A percentile compares a stretch with the other conserved stretches of the same genome.
Evolutionary conservation across 2,329 filamentous ascomycete species (phyloP).

Genomic region (Fusarium vanettenii): DNA sequence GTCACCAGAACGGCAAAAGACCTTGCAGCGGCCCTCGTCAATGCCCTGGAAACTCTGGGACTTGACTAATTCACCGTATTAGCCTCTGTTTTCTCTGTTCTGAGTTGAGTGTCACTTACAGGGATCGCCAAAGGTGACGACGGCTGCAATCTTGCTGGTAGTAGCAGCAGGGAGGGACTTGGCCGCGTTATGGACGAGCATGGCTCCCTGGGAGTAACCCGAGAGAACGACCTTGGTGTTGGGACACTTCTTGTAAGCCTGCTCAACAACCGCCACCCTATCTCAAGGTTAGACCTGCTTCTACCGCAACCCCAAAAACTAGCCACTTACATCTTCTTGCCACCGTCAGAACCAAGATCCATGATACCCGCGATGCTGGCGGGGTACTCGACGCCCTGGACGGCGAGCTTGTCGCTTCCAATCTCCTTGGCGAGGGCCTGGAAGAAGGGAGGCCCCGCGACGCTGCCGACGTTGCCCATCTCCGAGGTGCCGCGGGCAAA

Average conservation of each 20-base stretch:
- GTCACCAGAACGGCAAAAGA: slow-evolving; percentile 50
- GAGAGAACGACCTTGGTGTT: slow-evolving; percentile 58
- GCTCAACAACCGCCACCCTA: slow-evolving; percentile 35
- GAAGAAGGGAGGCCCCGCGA: slow-evolving; percentile 63
- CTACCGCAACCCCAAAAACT: neutral
- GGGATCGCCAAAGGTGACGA: slow-evolving; percentile 47
- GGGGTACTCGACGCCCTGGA: slow-evolving; percentile 66
- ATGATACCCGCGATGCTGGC: slow-evolving; percentile 59
- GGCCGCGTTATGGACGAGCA: slow-evolving; percentile 58
- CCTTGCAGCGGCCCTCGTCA: slow-evolving; percentile 33
- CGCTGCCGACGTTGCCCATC: slow-evolving; percentile 61
- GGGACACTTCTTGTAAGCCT: slow-evolving; percentile 56
- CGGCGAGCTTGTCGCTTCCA: slow-evolving; percentile 56
- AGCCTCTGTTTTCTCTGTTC: neutral
- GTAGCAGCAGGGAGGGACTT: slow-evolving; percentile 50
- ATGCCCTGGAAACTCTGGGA: slow-evolving; percentile 38
- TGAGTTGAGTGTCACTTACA: slow-evolving; percentile 27
- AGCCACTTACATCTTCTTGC: slow-evolving; percentile 57
- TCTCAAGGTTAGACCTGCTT: neutral
- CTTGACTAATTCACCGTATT: slow-evolving; percentile 26
- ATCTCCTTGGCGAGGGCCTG: slow-evolving; percentile 55
- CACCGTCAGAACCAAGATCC: slow-evolving; percentile 59
- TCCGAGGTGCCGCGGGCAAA: slow-evolving; percentile 69
- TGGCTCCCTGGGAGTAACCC: slow-evolving; percentile 58
- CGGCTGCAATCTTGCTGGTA: slow-evolving; percentile 43